These are phyloP conservation scores for Pinguiococcus pyrenoidosus DNA, from an alignment of 108 stramenopile genomes.

Conservation along the genomic window DNA sequence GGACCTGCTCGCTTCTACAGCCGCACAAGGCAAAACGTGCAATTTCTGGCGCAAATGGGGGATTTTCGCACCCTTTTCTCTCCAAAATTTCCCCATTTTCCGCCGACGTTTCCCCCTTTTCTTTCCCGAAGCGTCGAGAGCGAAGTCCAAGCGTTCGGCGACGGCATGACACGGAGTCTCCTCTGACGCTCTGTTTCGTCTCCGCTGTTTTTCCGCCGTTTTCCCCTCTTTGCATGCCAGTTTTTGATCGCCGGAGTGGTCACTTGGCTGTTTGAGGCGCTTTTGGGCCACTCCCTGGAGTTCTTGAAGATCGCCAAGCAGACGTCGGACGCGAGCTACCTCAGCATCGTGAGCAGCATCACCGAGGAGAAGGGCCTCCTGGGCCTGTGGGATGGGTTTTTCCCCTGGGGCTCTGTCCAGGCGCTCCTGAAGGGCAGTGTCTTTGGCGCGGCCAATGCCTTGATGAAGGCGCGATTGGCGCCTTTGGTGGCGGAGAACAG, in stretches of 20 bases:
- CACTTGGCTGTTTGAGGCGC: constrained; percentile 34
- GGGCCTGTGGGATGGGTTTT: constrained; percentile 52
- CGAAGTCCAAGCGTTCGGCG: too few species aligned
- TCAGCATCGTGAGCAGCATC: constrained; percentile 19
- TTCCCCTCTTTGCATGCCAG: too few species aligned
- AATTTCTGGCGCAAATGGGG: too few species aligned
- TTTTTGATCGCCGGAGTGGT: constrained; percentile 11
- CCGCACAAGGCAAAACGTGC: too few species aligned
- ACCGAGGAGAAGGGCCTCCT: constrained; percentile 40
- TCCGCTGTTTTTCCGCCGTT: too few species aligned
- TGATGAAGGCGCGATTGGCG: constrained; percentile 5
- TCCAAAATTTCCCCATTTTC: too few species aligned
- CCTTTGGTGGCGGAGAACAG: constrained; percentile 19
- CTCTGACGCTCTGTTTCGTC: too few species aligned
- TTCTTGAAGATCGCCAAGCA: constrained; percentile 43
- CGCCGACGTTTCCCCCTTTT: too few species aligned
- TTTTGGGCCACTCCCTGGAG: constrained; percentile 38
- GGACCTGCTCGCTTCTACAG: too few species aligned
- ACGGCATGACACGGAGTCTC: too few species aligned
- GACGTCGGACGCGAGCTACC: constrained; percentile 11
- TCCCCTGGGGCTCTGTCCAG: constrained; percentile 54
- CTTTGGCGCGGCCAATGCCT: constrained; percentile 39
- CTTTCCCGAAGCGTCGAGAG: too few species aligned
- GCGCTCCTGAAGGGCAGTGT: constrained; percentile 40
- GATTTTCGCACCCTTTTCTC: too few species aligned